These are phyloP conservation scores for Viola pubescens DNA, from an alignment of 441 rosid genomes.

Conservation along the genomic window DNA sequence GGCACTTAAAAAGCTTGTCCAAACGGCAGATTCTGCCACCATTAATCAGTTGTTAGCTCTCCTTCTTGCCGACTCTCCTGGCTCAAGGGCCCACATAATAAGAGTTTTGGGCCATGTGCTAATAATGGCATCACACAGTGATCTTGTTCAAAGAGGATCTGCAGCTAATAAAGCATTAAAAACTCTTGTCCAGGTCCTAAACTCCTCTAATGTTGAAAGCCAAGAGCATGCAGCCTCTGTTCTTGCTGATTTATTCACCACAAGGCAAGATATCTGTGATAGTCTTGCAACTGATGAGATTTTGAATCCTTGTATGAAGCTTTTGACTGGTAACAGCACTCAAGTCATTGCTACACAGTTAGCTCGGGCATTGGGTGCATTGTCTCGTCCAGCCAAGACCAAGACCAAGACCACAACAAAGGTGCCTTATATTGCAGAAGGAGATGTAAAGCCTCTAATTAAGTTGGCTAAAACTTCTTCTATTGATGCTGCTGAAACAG, in stretches of 20 bases:
- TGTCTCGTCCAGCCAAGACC: constrained; percentile 64
- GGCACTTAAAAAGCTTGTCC: constrained; percentile 58
- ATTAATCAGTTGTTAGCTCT: constrained; percentile 69
- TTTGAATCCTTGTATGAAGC: constrained; percentile 67
- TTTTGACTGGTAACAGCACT: constrained; percentile 60
- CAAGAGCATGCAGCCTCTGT: constrained; percentile 81
- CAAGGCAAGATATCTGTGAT: constrained; percentile 73
- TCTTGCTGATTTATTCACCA: constrained; percentile 68
- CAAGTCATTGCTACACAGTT: constrained; percentile 73
- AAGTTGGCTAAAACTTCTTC: constrained; percentile 74
- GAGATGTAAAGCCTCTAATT: constrained; percentile 73
- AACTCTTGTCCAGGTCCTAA: constrained; percentile 68
- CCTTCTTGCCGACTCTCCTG: constrained; percentile 65
- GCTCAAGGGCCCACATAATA: constrained; percentile 53
- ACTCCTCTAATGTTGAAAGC: constrained; percentile 64
- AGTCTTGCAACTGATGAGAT: constrained; percentile 72
- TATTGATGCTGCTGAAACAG: constrained; percentile 66
- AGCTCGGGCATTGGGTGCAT: constrained; percentile 79
- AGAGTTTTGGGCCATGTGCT: constrained; percentile 83
- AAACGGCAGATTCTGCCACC: constrained; percentile 61
- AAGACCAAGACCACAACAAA: constrained; percentile 44
- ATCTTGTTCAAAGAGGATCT: constrained; percentile 59
- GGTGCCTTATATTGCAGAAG: constrained; percentile 52
- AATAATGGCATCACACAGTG: constrained; percentile 51
- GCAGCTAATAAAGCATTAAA: constrained; percentile 82